Percentiles rank a stretch among this genome's conserved stretches.
Evolutionary conservation across 352 stramenopile genomes (phyloP).

Genomic region (Phytophthora meadii): DNA sequence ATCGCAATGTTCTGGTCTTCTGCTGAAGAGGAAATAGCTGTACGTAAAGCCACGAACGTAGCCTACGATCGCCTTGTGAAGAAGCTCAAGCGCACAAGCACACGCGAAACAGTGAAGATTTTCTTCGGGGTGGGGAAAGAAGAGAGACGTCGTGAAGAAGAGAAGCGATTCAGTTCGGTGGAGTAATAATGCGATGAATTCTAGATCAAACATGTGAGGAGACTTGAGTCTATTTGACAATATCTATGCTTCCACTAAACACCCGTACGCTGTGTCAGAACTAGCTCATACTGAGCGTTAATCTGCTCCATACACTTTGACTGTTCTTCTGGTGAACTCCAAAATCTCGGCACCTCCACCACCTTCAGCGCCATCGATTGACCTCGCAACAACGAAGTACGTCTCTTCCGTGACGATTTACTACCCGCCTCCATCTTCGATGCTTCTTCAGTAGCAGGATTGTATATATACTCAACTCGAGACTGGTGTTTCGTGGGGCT

Average conservation of each 20-base stretch:
- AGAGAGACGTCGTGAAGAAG: slow-evolving; percentile 23
- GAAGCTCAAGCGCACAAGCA: slow-evolving; percentile 17
- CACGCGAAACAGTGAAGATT: slow-evolving; percentile 14
- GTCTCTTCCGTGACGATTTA: slow-evolving; percentile 9
- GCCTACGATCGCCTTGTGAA: slow-evolving; percentile 38
- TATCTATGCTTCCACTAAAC: too few species aligned
- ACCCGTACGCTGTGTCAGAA: slow-evolving; percentile 15
- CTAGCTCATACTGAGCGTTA: slow-evolving; percentile 38
- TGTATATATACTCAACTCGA: slow-evolving; percentile 11
- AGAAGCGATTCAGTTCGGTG: slow-evolving; percentile 16
- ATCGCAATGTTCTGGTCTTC: slow-evolving; percentile 35
- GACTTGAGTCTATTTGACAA: too few species aligned
- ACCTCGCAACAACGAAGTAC: slow-evolving; percentile 4
- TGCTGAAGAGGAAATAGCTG: slow-evolving; percentile 29
- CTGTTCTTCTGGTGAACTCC: slow-evolving; percentile 38
- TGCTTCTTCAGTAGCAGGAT: slow-evolving; percentile 9
- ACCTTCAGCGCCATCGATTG: slow-evolving; percentile 31
- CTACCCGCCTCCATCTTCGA: background rate
- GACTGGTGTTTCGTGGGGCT: background rate
- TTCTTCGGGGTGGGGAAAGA: slow-evolving; percentile 27
- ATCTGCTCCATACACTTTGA: slow-evolving; percentile 27
- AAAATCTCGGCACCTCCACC: slow-evolving; percentile 35
- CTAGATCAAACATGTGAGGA: too few species aligned
- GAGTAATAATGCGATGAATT: slow-evolving; percentile 7
- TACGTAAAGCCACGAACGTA: slow-evolving; percentile 24